These are phyloP conservation scores for Monosporascus cannonballus DNA, from an alignment of 2,329 filamentous ascomycete species.

Conservation along the genomic window DNA sequence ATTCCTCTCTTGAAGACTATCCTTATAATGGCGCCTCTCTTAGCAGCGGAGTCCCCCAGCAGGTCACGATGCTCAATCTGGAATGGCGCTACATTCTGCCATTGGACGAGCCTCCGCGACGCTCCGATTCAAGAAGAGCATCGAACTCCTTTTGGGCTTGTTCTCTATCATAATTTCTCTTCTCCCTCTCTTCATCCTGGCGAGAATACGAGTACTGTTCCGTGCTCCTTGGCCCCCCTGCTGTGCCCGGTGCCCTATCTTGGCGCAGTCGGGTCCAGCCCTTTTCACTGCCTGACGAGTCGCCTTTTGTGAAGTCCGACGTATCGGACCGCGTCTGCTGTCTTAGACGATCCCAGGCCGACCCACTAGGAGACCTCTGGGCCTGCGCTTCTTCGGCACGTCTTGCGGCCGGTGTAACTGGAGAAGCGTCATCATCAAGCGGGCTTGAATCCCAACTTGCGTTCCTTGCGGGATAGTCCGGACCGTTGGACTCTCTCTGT, in stretches of 20 bases:
- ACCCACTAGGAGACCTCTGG: constrained; percentile 19
- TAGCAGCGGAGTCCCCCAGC: background rate
- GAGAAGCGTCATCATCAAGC: constrained; percentile 31
- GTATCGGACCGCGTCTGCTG: constrained; percentile 24
- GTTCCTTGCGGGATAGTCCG: constrained; percentile 2
- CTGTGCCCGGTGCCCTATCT: constrained; percentile 16
- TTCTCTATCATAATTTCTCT: constrained; percentile 31
- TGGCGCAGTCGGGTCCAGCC: constrained; percentile 21
- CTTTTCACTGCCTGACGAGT: constrained; percentile 21
- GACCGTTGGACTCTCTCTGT: background rate
- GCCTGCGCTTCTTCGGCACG: constrained; percentile 13
- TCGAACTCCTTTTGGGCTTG: constrained; percentile 48
- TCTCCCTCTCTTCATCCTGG: constrained; percentile 31
- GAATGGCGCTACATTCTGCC: background rate
- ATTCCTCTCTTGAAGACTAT: too few species aligned
- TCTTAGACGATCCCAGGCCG: constrained; percentile 40
- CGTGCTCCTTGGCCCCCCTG: constrained; percentile 11
- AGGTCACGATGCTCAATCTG: background rate
- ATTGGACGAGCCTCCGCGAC: constrained; percentile 13
- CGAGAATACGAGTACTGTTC: constrained; percentile 30
- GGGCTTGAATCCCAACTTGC: constrained; percentile 12
- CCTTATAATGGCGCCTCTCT: too few species aligned
- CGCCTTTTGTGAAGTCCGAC: constrained; percentile 15
- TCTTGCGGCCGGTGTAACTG: constrained; percentile 29
- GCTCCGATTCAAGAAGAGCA: constrained; percentile 39